phyloP scores from a whole-genome alignment of 345 rosid species.

The Jatropha curcas region DNA sequence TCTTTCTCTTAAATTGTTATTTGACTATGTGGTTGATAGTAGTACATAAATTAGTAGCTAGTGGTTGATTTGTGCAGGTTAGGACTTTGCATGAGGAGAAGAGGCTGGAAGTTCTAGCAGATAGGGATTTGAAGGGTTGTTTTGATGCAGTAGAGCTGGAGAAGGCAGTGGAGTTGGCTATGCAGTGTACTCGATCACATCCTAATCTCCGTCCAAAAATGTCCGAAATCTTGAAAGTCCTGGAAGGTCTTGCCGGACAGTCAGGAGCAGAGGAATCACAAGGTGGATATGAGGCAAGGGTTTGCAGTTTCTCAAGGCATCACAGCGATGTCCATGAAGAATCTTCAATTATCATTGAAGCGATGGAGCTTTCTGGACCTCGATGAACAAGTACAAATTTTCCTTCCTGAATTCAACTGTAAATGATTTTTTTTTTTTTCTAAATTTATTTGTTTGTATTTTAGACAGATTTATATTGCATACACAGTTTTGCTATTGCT shows the following conservation, averaged over 20 bases:
- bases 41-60: not conserved
- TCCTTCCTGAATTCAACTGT: conserved; percentile 13
- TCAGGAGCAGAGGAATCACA: conserved; percentile 47
- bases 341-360: conserved; percentile 84
- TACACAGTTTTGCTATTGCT: not conserved
- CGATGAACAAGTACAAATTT: conserved; percentile 34
- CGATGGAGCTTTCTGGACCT: conserved; percentile 98
- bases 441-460: no score
- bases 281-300: conserved; percentile 48
- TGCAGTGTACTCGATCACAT: conserved; percentile 73
- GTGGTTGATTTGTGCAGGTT: conserved; percentile 47
- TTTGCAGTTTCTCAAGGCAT: conserved; percentile 54
- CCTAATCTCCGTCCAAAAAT: conserved; percentile 76
- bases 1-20: not conserved
- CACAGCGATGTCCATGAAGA: conserved; percentile 60
- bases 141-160: conserved; percentile 69
- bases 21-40: not conserved
- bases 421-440: not conserved
- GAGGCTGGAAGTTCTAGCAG: conserved; percentile 66
- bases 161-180: conserved; percentile 61
- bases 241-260: conserved; percentile 69
- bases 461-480: not conserved
- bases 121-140: conserved; percentile 73
- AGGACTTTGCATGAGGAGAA: conserved; percentile 72
- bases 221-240: conserved; percentile 69